Evolutionary conservation across 805 yeast genomes (phyloP), one percentile per base, ranked within the genome.

Genomic region (Kuraishia ogatae): DNA sequence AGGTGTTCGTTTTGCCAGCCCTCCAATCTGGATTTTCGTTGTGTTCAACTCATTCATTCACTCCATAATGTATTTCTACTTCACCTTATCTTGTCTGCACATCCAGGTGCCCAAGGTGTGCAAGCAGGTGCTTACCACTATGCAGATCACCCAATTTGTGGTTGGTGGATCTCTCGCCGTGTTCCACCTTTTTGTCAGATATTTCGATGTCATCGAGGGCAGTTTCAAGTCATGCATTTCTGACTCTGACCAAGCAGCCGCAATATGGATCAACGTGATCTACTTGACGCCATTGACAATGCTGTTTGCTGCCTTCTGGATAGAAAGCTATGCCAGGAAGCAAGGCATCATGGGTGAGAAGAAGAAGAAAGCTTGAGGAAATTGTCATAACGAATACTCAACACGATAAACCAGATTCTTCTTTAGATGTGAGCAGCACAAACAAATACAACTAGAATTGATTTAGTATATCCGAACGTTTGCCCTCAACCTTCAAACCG

Each of bases 21-120:
- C 90, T 4, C 91, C 91, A 39, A 85, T 85, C 66, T 85, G 91
- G 91, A 82, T 85, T 62, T 85, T 85, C 69, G 89, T 85, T 50
- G 88, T 82, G 24, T 85, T 85, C 79, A 85, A 85, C 74, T 84
- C 89, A n/a, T 80, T 85, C 65, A 85, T 85, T 64, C 91, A 85
- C 72, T 73, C 87, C 24, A 76, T 85, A 66, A 85, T 85, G 91
- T 85, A 85, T 74, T 76, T 81, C 56, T 85, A 85, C 71, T 85
- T 80, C 72, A 72, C 84, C 2, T 73, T 85, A 60, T 73, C 84
- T 10, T 79, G 87, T 58, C 69, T 85, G 58, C 75, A 81, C 59
- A 73, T 85, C 59, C 71, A 72, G 50, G 84, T 85, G 19, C 90
- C 90, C 6, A 71, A 64, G 50, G 57, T 75, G 21, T 72, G 82